These are phyloP conservation scores for Candida taoyuanica DNA, from an alignment of 805 yeast species.

Conservation along the genomic window DNA sequence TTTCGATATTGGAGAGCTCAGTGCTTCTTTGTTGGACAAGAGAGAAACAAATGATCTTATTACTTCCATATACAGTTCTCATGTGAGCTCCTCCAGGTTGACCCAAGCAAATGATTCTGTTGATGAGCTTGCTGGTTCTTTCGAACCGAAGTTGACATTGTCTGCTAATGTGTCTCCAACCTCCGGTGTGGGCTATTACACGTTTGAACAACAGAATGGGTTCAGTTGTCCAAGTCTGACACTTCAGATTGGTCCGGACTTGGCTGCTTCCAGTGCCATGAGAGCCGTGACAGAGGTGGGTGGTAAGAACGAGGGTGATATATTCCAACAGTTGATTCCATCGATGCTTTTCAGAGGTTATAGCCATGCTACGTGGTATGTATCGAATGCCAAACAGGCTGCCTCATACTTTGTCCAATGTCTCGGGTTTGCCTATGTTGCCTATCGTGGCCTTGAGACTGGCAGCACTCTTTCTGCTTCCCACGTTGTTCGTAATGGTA, in stretches of 20 bases:
- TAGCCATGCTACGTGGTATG: slow-evolving; percentile 65
- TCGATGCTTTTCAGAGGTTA: slow-evolving; percentile 35
- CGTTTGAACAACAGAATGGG: too few relatives aligned
- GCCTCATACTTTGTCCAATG: slow-evolving; percentile 49
- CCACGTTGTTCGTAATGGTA: slow-evolving; percentile 58
- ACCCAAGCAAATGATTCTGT: too few relatives aligned
- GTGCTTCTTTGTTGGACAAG: not conserved
- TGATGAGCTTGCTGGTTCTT: too few relatives aligned
- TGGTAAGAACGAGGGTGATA: too few relatives aligned
- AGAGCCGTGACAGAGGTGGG: too few relatives aligned
- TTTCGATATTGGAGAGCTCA: not conserved
- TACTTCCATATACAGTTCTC: not conserved
- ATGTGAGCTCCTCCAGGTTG: too few relatives aligned
- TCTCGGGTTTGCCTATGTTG: slow-evolving; percentile 62
- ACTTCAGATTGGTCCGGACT: slow-evolving; percentile 3
- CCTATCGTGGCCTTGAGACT: slow-evolving; percentile 64
- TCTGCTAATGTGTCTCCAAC: too few relatives aligned
- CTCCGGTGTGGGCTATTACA: too few relatives aligned
- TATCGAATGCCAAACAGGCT: slow-evolving; percentile 65
- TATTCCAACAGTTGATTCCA: too few relatives aligned
- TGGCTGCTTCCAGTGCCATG: too few relatives aligned
- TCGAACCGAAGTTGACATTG: too few relatives aligned
- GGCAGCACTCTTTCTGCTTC: slow-evolving; percentile 51
- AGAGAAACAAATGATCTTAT: not conserved
- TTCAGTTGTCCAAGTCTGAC: slow-evolving; percentile 8